These are phyloP conservation scores for Ogataea saltuana DNA, from an alignment of 805 yeast genomes.

Conservation along the genomic window DNA sequence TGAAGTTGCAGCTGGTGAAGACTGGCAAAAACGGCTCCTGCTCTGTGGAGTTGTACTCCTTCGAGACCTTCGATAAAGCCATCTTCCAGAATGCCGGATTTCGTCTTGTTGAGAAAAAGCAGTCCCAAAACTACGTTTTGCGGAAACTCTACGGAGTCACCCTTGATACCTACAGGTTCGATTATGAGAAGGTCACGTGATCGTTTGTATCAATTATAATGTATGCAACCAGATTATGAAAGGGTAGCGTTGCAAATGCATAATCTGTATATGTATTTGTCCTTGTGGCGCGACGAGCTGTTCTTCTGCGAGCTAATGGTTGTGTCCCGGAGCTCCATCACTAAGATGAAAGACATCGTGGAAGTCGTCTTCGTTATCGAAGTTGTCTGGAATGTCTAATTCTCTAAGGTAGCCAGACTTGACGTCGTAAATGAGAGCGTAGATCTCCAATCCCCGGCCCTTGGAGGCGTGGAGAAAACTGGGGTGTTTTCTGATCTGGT, in stretches of 20 bases:
- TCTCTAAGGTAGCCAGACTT: constrained; percentile 62
- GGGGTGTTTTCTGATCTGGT: constrained; percentile 63
- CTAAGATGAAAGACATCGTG: constrained; percentile 31
- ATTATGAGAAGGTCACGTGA: neutral
- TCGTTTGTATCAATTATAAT: too few species aligned
- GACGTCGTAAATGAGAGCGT: constrained; percentile 85
- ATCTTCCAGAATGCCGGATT: constrained; percentile 47
- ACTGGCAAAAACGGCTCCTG: constrained; percentile 35
- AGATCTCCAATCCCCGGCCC: constrained; percentile 65
- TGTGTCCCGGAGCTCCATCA: constrained; percentile 18
- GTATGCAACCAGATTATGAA: too few species aligned
- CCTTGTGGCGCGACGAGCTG: too few species aligned
- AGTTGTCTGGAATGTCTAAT: constrained; percentile 31
- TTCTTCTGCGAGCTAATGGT: too few species aligned
- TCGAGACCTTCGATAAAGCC: constrained; percentile 44
- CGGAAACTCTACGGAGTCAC: constrained; percentile 24
- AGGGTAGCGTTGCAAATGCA: too few species aligned
- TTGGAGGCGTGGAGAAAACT: constrained; percentile 66
- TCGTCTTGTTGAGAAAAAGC: constrained; percentile 31
- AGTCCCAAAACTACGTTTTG: constrained; percentile 12
- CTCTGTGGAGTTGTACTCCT: constrained; percentile 53
- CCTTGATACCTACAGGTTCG: constrained; percentile 21
- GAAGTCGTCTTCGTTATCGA: constrained; percentile 23
- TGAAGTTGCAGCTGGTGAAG: constrained; percentile 46
- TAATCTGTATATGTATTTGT: too few species aligned